Evolutionary conservation across 345 rosid genomes (phyloP).

Genomic region (Eucalyptus caleyi): DNA sequence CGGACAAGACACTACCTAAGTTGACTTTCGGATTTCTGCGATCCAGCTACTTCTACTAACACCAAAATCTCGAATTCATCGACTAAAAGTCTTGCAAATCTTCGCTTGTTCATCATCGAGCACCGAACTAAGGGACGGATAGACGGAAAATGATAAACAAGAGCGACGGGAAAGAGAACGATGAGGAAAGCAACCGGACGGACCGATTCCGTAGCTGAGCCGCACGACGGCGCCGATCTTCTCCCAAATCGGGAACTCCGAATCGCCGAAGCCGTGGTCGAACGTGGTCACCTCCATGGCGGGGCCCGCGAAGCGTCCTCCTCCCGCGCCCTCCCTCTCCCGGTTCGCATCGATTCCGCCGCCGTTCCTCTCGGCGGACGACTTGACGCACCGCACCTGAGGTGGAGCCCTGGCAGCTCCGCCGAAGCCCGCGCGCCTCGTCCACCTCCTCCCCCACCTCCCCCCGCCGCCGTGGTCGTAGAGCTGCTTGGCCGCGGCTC

Average conservation of each 20-base stretch:
- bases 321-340: constrained; percentile 20
- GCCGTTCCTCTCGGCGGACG: not conserved
- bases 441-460: not conserved
- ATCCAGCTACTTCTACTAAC: not conserved
- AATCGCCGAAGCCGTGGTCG: constrained; percentile 47
- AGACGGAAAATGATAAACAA: not conserved
- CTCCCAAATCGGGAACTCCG: constrained; percentile 84
- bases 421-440: not conserved
- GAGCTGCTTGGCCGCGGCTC: not conserved
- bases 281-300: constrained; percentile 74
- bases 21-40: not conserved
- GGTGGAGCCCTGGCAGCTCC: not conserved
- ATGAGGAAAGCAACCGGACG: not conserved
- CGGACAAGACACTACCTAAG: not conserved
- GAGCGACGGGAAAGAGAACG: not conserved
- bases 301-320: constrained; percentile 25
- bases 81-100: not conserved
- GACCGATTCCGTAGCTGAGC: constrained; percentile 90
- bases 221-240: constrained; percentile 82
- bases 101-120: not conserved
- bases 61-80: not conserved
- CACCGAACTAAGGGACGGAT: not conserved
- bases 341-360: constrained; percentile 26
- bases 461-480: not conserved
- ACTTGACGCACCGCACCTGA: not conserved